These are phyloP conservation scores for Picea abies DNA, from an alignment of 83 land plant genomes.

Conservation along the genomic window DNA sequence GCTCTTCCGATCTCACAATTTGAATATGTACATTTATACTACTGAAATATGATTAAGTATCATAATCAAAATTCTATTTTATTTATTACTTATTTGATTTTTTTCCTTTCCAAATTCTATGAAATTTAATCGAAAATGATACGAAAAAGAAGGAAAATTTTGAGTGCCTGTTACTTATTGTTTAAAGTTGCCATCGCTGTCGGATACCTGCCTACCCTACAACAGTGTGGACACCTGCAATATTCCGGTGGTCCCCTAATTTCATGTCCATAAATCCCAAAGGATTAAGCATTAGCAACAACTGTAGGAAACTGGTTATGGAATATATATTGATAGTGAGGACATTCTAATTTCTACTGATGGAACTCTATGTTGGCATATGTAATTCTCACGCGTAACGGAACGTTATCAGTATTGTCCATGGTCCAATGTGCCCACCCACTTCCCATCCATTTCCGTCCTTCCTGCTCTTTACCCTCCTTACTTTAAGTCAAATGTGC, in stretches of 20 bases:
- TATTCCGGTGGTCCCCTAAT: background rate
- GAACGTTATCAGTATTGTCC: background rate
- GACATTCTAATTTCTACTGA: background rate
- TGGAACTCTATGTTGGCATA: background rate
- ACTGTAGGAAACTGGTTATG: too few relatives aligned
- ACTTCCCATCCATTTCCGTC: slow-evolving; percentile 7
- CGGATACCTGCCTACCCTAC: slow-evolving; percentile 12
- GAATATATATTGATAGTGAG: background rate
- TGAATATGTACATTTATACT: too few relatives aligned
- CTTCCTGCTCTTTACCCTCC: slow-evolving; percentile 12
- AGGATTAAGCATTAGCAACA: background rate
- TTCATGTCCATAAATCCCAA: background rate
- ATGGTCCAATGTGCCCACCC: slow-evolving; percentile 8
- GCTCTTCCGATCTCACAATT: too few relatives aligned
- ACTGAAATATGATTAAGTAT: too few relatives aligned
- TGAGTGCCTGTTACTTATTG: too few relatives aligned
- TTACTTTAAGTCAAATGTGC: background rate
- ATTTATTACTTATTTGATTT: too few relatives aligned
- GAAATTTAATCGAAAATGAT: too few relatives aligned
- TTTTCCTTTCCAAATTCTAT: too few relatives aligned
- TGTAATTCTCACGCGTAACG: too few relatives aligned
- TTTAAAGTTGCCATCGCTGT: slow-evolving; percentile 15
- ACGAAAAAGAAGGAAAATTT: too few relatives aligned
- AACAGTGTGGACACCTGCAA: slow-evolving; percentile 9
- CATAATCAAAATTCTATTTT: too few relatives aligned